Evolutionary conservation across 2,329 filamentous ascomycete species (phyloP), one percentile per base, ranked within the genome.

Genomic region (Penicillium sp.): DNA sequence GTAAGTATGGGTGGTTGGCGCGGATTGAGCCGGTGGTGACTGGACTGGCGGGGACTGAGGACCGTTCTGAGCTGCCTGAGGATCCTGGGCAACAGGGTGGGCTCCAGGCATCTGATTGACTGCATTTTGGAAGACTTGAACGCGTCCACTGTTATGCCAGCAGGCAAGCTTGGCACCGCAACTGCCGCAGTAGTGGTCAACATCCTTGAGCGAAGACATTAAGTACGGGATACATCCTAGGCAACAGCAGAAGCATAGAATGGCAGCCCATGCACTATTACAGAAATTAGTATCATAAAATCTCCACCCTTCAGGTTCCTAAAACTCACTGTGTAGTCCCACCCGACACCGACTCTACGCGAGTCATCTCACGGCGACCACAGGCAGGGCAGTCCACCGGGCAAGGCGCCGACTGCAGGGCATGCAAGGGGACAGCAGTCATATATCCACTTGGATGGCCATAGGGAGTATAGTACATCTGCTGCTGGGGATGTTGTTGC

Each of bases 141-240:
- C 78, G 33, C 75, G 75, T 0, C 81, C 81, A 63, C 79, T 82
- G 6, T 79, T 76, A 70, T 83, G 81, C 79, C 80, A 83, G 0
- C 76, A 79, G 0, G 80, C 81, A 49, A 84, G 74, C 58, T 79
- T 61, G 1, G 73, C 73, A 37, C 78, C 77, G 60, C 82, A 84
- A 35, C 76, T 73, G 1, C 80, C 79, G 58, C 82, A 84, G 61
- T 77, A 77, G 66, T 84, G 82, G 62, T 79, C 70, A 4, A 81
- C 79, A 57, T 83, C 79, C 70, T 84, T 84, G 55, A 81, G 71
- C 46, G 74, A 76, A 28, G 75, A 76, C 68, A 83, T 76, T 33
- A 82, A 42, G 63, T 83, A 84, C 0, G 82, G 81, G 49, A 83
- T 77, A 64, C 81, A 84, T 13, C 81, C 79, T 4, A 83, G 65